phyloP scores from a whole-genome alignment of 2,329 filamentous ascomycete genomes.

The Colletotrichum sp. region DNA sequence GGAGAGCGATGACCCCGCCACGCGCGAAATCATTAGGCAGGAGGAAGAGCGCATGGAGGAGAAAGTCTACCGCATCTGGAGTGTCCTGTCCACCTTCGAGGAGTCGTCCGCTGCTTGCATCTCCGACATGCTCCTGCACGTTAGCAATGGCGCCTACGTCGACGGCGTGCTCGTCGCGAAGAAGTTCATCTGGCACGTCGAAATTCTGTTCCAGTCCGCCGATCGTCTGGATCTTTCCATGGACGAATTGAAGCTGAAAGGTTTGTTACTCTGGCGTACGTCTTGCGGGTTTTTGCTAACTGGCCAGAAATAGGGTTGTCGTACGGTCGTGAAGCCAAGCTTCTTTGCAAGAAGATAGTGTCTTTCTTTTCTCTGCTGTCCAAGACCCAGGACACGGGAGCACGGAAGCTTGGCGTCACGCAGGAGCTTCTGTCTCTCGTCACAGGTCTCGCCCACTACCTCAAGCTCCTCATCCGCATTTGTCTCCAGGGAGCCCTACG shows the following conservation, averaged over 20 bases:
- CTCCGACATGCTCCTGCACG: slow-evolving; percentile 97
- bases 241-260: slow-evolving; percentile 73
- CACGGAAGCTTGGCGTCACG: slow-evolving; percentile 90
- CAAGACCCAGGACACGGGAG: slow-evolving; percentile 91
- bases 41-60: slow-evolving; percentile 96
- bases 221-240: slow-evolving; percentile 84
- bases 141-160: slow-evolving; percentile 96
- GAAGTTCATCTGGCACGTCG: slow-evolving; percentile 95
- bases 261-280: slow-evolving; percentile 48
- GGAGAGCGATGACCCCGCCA: slow-evolving; percentile 59
- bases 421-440: slow-evolving; percentile 98
- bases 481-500: slow-evolving; percentile 93
- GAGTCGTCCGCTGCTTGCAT: slow-evolving; percentile 98
- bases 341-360: slow-evolving; percentile 99
- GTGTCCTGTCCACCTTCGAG: slow-evolving; percentile 94
- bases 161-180: slow-evolving; percentile 95
- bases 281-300: background rate
- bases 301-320: slow-evolving; percentile 67
- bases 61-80: slow-evolving; percentile 98
- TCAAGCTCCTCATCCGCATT: slow-evolving; percentile 96
- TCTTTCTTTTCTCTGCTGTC: slow-evolving; percentile 95
- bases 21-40: slow-evolving; percentile 77
- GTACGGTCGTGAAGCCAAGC: slow-evolving; percentile 94
- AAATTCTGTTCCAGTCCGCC: slow-evolving; percentile 87
- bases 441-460: slow-evolving; percentile 93